A percentile compares a stretch with the other conserved stretches of the same genome.
Conservation (phyloP, 73 alveolate species). For the Tetrahymena malaccensis region DNA sequence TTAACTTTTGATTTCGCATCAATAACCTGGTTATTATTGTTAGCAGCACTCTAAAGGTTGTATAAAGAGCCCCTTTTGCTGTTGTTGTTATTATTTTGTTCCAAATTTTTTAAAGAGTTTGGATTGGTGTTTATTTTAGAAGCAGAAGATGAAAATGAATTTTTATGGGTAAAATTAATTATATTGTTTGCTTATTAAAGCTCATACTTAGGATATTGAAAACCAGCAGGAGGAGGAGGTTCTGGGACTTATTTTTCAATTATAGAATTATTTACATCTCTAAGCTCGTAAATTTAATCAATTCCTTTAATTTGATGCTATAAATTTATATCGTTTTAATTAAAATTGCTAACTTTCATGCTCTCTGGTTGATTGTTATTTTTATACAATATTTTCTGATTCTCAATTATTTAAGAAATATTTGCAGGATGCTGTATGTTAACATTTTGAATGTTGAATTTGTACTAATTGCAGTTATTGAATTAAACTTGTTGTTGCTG, state of each 20-base stretch:
- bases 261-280: not conserved
- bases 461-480: not conserved
- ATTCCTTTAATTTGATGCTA: not conserved
- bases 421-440: not conserved
- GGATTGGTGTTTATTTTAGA: not conserved
- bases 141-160: not conserved
- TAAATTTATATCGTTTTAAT: not conserved
- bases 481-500: not conserved
- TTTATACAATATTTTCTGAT: not conserved
- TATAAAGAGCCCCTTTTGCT: not conserved
- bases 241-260: not conserved
- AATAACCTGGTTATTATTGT: not conserved
- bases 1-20: not conserved
- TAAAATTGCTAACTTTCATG: not conserved
- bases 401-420: not conserved
- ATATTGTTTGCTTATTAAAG: not conserved
- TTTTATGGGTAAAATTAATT: not conserved
- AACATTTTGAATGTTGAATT: not conserved
- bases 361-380: not conserved
- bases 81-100: not conserved
- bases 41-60: not conserved
- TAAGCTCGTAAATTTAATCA: not conserved
- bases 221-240: not conserved
- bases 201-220: not conserved
- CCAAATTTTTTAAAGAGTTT: not conserved